Conservation (phyloP, 352 stramenopile species). For the Globisporangium barbulae region DNA sequence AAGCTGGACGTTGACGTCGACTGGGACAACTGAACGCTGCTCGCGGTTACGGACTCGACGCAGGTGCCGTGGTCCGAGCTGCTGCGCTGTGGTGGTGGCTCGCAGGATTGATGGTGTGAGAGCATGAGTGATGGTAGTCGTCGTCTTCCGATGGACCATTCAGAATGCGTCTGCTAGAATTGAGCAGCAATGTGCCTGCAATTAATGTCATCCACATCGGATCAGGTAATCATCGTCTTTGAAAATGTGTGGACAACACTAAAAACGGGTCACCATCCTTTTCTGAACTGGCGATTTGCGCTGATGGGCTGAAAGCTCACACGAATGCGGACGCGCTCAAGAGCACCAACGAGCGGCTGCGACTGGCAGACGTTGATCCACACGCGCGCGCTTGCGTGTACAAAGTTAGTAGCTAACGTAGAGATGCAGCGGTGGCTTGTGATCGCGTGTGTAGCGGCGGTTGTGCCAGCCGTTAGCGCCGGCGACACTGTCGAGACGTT, state of each 20-base stretch:
- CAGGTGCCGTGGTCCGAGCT: not conserved
- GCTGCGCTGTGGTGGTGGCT: not conserved
- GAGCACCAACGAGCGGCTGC: not conserved
- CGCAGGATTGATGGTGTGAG: not conserved
- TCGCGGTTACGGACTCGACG: not conserved
- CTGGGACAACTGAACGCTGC: constrained; percentile 5
- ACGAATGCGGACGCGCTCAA: not conserved
- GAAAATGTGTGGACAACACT: not conserved
- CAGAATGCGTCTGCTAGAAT: not conserved
- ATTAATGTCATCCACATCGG: not conserved
- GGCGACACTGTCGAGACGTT: not conserved
- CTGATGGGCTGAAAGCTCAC: not conserved
- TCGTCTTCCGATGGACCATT: constrained; percentile 5
- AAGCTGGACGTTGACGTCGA: not conserved
- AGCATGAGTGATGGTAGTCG: not conserved
- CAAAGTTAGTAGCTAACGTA: not conserved
- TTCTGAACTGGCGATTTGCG: constrained; percentile 8
- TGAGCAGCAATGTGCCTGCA: not conserved
- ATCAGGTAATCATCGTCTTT: not conserved
- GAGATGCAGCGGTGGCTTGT: constrained; percentile 1
- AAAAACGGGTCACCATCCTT: not conserved
- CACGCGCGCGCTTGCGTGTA: not conserved
- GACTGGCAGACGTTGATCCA: not conserved
- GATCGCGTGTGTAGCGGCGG: not conserved
- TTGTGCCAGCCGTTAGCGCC: not conserved